A percentile compares a stretch with the other conserved stretches of the same genome.
Evolutionary conservation across 2,329 filamentous ascomycete genomes (phyloP).

Genomic region (Ophiocordyceps australis): DNA sequence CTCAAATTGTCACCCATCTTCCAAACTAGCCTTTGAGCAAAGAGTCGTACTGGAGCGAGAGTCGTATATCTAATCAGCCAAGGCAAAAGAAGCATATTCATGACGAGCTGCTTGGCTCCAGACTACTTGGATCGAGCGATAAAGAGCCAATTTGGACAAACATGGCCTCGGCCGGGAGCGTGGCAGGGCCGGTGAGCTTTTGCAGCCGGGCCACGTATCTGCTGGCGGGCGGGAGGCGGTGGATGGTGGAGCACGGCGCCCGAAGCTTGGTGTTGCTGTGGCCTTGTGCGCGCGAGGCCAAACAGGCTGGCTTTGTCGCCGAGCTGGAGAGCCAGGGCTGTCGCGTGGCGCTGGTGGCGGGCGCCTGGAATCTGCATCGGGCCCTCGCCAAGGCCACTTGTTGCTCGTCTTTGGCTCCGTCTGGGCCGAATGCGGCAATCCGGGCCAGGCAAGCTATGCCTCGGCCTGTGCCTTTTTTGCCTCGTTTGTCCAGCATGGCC

Average conservation of each 20-base stretch:
- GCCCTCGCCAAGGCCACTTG: constrained; percentile 4
- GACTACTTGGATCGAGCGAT: constrained; percentile 10
- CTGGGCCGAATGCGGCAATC: constrained; percentile 8
- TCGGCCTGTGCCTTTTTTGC: constrained; percentile 7
- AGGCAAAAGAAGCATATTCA: constrained; percentile 4
- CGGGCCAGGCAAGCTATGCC: constrained; percentile 14
- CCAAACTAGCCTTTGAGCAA: constrained; percentile 10
- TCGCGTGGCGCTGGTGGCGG: background rate
- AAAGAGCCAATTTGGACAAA: constrained; percentile 20
- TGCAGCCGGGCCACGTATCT: constrained; percentile 5
- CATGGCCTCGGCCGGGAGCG: constrained; percentile 14
- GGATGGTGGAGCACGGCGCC: constrained; percentile 2
- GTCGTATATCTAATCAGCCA: constrained; percentile 7
- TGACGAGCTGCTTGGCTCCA: constrained; percentile 13
- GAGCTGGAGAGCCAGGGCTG: background rate
- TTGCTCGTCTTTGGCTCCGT: constrained; percentile 11
- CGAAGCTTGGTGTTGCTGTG: constrained; percentile 6
- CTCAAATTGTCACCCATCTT: constrained; percentile 15
- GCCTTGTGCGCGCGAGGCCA: background rate
- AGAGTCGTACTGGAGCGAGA: constrained; percentile 7
- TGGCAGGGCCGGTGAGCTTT: constrained; percentile 18
- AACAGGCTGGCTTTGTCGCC: background rate
- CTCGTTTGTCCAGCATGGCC: background rate
- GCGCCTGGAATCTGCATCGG: background rate
- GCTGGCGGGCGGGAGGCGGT: constrained; percentile 7